Evolutionary conservation across 805 yeast genomes (phyloP).

Genomic region (Kluyveromyces aestuarii): DNA sequence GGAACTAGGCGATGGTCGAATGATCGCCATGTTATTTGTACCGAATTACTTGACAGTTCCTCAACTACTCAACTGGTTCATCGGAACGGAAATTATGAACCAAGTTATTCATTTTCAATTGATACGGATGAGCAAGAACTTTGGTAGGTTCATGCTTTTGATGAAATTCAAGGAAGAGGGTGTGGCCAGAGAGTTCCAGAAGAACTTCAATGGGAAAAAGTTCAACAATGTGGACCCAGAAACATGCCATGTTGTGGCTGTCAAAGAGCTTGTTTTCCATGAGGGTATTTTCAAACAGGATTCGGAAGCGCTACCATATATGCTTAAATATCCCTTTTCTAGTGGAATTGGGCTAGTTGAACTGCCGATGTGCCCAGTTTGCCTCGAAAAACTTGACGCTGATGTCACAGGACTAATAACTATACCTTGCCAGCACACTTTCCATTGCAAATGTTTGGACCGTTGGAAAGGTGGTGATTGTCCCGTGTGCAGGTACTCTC

Average conservation of each 20-base stretch:
- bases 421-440: constrained; percentile 87
- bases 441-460: constrained; percentile 79
- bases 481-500: constrained; percentile 83
- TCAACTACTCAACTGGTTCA: constrained; percentile 62
- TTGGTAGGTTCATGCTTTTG: constrained; percentile 57
- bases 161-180: constrained; percentile 57
- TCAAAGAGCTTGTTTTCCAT: constrained; percentile 48
- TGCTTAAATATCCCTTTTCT: constrained; percentile 69
- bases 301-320: constrained; percentile 45
- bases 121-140: constrained; percentile 53
- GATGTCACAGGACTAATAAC: constrained; percentile 73
- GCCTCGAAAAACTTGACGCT: constrained; percentile 81
- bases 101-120: constrained; percentile 65
- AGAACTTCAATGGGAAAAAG: constrained; percentile 56
- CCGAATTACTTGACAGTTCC: constrained; percentile 84
- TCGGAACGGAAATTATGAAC: constrained; percentile 52
- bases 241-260: constrained; percentile 63
- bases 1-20: constrained; percentile 47
- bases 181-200: constrained; percentile 55
- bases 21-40: constrained; percentile 72
- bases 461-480: constrained; percentile 88
- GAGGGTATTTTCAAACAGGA: constrained; percentile 14
- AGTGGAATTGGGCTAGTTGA: constrained; percentile 36
- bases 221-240: constrained; percentile 90
- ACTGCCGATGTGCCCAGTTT: constrained; percentile 88